These are phyloP conservation scores for Coemansia sp. DNA, from an alignment of 192 early-diverging fungal genomes.

Conservation along the genomic window DNA sequence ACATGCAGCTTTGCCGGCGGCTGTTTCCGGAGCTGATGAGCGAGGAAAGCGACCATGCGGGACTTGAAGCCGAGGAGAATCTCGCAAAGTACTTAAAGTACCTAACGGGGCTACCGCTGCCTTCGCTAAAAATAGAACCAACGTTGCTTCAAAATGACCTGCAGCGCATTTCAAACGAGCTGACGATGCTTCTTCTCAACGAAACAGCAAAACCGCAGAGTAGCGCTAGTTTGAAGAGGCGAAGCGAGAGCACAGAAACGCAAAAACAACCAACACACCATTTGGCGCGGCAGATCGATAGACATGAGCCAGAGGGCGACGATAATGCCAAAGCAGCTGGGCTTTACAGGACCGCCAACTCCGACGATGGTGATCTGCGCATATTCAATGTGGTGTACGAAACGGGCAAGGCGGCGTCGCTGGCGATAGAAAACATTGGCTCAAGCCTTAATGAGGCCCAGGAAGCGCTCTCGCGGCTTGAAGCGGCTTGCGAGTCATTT, in stretches of 20 bases:
- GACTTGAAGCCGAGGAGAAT: conserved; percentile 38
- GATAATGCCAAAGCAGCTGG: not conserved
- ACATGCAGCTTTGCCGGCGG: conserved; percentile 47
- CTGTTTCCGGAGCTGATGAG: conserved; percentile 32
- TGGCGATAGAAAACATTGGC: conserved; percentile 13
- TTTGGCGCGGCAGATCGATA: not conserved
- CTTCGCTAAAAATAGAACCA: conserved; percentile 48
- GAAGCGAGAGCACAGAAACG: conserved; percentile 6
- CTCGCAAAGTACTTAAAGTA: conserved; percentile 53
- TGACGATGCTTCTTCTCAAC: conserved; percentile 44
- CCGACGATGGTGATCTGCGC: not conserved
- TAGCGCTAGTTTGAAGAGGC: not conserved
- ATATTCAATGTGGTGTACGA: conserved; percentile 36
- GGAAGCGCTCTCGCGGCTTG: conserved; percentile 27
- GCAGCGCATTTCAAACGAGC: conserved; percentile 51
- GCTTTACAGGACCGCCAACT: not conserved
- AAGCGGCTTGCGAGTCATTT: conserved; percentile 37
- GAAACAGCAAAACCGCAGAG: conserved; percentile 25
- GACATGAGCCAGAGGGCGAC: not conserved
- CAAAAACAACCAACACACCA: conserved; percentile 4
- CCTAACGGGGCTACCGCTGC: conserved; percentile 38
- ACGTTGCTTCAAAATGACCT: conserved; percentile 44
- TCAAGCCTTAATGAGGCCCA: conserved; percentile 27
- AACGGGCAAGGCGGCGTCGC: conserved; percentile 17
- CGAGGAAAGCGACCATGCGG: conserved; percentile 13